Base-by-base conservation (phyloP, 225 moss, liverwort and hornwort genomes). In the Polytrichum commune region DNA sequence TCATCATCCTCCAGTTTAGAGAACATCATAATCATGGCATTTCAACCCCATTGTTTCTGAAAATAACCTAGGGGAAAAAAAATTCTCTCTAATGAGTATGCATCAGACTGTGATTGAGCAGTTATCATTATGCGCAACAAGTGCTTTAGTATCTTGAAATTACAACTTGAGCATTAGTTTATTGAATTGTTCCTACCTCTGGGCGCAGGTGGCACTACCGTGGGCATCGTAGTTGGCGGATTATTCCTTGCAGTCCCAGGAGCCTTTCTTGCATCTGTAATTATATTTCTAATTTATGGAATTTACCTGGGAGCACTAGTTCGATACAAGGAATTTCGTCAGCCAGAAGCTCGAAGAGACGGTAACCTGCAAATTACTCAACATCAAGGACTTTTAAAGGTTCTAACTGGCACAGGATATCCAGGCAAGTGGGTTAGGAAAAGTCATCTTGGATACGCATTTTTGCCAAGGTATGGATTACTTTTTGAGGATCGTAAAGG, bases 401-500 rank as follows among this genome's bases (percentile, higher is more conserved):
- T 82, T 27, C 18, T 92, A 30, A 86, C 87, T 62, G 96, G 93
- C 24, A 83, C 84, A 62, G 86, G 83, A 53, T 79, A 76, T 26
- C 78, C 86, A 32, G 88, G 85, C 54, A 89, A 88, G 79, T 96
- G 96, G 96, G 82, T 92, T 24, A 87, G 92, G 63, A 89, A 85
- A 72, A 80, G 76, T 62, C 89, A 84, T 66, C 82, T 90, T 6
- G 76, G 80, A 27, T 75, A 74, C 6, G 82, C 89, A 27, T 96
- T 96, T 64, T 77, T 92, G 58, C 80, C 86, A 35, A 87, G 89
- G 13, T 92, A 86, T 77, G 96, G 96, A n/a, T 70, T 93, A 19
- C 74, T 91, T 33, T 92, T 92, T 73, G 93, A 93, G 84, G 96
- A 93, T 70, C 80, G 84, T 19, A 93, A 96, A 79, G 93, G 93